Evolutionary conservation across 495 filamentous ascomycete genomes (phyloP).

Genomic region (Filosporella fistucella): DNA sequence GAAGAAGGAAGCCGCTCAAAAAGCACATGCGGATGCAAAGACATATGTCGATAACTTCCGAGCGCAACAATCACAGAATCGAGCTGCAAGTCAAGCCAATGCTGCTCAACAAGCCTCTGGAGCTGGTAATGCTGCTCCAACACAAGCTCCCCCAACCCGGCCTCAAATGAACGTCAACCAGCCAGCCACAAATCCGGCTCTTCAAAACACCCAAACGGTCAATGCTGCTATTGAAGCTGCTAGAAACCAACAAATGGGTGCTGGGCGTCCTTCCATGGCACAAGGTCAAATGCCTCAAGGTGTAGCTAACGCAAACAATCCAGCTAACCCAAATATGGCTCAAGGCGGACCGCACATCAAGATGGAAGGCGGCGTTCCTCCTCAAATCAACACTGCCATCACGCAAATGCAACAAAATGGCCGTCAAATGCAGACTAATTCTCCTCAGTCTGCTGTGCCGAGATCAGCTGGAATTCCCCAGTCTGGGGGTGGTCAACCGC

Average conservation of each 20-base stretch:
- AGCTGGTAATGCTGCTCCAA: conserved; percentile 2
- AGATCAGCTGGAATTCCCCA: conserved; percentile 23
- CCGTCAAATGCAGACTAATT: conserved; percentile 29
- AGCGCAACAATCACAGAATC: conserved; percentile 7
- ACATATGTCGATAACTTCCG: conserved; percentile 24
- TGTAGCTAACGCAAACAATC: not conserved
- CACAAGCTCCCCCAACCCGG: conserved; percentile 18
- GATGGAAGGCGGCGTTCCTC: conserved; percentile 13
- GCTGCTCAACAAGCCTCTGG: conserved; percentile 4
- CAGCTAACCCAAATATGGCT: conserved; percentile 2
- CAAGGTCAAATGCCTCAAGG: conserved; percentile 13
- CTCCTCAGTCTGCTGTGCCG: conserved; percentile 26
- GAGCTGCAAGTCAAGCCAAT: conserved; percentile 11
- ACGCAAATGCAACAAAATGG: conserved; percentile 19
- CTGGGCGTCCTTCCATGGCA: conserved; percentile 24
- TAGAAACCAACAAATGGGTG: conserved; percentile 42
- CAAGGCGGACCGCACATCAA: conserved; percentile 20
- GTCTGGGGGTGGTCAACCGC: conserved; percentile 31
- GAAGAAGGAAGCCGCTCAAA: conserved; percentile 17
- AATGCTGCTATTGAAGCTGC: conserved; percentile 49
- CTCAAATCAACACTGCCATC: conserved; percentile 24
- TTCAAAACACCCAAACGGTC: conserved; percentile 30
- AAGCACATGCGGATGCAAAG: conserved; percentile 19
- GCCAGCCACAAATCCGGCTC: conserved; percentile 16
- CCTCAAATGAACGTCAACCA: conserved; percentile 21